Conservation (phyloP, 2,329 filamentous ascomycete species). For the Alternaria sp. region DNA sequence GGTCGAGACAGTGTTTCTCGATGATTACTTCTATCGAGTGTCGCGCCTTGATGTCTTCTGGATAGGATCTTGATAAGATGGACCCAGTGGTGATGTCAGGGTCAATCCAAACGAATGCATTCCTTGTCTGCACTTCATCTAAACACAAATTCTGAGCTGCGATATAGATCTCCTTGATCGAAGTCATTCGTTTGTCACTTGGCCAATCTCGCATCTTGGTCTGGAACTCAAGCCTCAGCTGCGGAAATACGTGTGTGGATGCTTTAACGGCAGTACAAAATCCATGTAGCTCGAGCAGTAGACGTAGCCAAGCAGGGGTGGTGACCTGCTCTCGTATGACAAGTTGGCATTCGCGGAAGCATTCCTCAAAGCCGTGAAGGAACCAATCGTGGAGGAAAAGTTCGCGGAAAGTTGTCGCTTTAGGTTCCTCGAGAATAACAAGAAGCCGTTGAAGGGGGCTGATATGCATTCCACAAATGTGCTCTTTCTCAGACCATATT, state of each 20-base stretch:
- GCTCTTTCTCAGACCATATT: slow-evolving; percentile 16
- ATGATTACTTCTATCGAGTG: slow-evolving; percentile 25
- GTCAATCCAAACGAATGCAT: not conserved
- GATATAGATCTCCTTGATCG: slow-evolving; percentile 28
- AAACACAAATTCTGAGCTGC: slow-evolving; percentile 4
- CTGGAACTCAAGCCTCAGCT: not conserved
- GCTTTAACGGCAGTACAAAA: slow-evolving; percentile 31
- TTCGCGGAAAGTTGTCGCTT: slow-evolving; percentile 22
- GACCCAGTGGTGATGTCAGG: not conserved
- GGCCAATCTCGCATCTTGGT: not conserved
- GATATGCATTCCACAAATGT: slow-evolving; percentile 32
- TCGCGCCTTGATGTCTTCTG: not conserved
- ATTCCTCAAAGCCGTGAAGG: slow-evolving; percentile 33
- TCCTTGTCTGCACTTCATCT: not conserved
- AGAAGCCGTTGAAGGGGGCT: slow-evolving; percentile 29
- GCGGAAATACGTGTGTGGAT: slow-evolving; percentile 22
- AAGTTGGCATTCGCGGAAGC: slow-evolving; percentile 33
- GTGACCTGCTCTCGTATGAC: slow-evolving; percentile 31
- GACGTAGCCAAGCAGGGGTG: slow-evolving; percentile 25
- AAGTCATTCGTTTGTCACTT: slow-evolving; percentile 9
- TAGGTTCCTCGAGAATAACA: slow-evolving; percentile 20
- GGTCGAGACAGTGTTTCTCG: slow-evolving; percentile 30
- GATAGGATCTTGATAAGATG: not conserved
- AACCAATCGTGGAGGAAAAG: slow-evolving; percentile 30
- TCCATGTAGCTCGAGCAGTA: slow-evolving; percentile 31